These are phyloP conservation scores for Crepidotus variabilis DNA, from an alignment of 768 basidiomycete genomes.

Conservation along the genomic window DNA sequence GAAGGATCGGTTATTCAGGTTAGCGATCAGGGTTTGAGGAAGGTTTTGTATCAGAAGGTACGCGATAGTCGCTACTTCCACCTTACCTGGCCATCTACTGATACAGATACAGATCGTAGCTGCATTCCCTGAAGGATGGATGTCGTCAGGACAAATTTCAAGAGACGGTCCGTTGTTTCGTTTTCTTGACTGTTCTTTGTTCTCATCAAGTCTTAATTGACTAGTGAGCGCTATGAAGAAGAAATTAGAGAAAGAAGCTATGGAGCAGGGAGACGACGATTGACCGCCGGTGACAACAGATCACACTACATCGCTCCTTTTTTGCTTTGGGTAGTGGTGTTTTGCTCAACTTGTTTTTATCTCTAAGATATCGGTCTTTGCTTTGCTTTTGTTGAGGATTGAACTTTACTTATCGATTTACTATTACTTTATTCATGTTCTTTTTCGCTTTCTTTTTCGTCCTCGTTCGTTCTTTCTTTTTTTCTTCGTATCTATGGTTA, in stretches of 20 bases:
- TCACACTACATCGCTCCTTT: no score
- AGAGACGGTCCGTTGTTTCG: conserved; percentile 63
- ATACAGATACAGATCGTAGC: conserved; percentile 53
- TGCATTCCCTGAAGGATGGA: conserved; percentile 83
- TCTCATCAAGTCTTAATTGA: neutral
- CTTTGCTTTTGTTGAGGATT: neutral
- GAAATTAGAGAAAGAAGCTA: conserved; percentile 66
- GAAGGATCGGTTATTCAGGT: conserved; percentile 71
- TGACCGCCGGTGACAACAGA: conserved; percentile 2
- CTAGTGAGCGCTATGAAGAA: conserved; percentile 86
- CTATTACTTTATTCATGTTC: neutral
- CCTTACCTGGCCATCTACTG: neutral
- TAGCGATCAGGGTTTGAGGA: conserved; percentile 78
- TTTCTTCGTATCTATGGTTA: no score
- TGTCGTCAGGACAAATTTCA: conserved; percentile 82
- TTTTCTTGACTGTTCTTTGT: neutral
- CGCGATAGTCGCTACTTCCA: conserved; percentile 4
- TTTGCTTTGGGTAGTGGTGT: no score
- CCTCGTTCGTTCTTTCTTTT: neutral
- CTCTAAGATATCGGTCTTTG: neutral
- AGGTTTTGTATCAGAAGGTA: conserved; percentile 78
- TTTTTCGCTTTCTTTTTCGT: neutral
- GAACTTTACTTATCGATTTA: neutral
- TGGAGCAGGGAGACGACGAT: conserved; percentile 49
- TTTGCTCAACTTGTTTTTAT: neutral